These are phyloP conservation scores for Asterella californica DNA, from an alignment of 225 moss, liverwort and hornwort genomes.

Conservation along the genomic window DNA sequence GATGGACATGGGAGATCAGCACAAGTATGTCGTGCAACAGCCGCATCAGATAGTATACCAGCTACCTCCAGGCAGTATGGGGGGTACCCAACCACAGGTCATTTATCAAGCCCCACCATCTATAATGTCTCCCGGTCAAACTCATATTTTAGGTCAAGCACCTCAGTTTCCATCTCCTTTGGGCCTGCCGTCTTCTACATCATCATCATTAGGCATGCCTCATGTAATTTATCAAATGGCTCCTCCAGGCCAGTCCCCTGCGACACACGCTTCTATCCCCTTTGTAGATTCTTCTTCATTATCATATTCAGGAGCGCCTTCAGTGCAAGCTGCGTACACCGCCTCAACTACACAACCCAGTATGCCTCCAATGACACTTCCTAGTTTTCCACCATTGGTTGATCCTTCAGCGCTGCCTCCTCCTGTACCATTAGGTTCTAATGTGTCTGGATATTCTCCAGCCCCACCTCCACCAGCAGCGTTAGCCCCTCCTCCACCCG, in stretches of 20 bases:
- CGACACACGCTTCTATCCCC: slow-evolving; percentile 16
- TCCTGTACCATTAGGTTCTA: slow-evolving; percentile 37
- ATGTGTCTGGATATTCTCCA: slow-evolving; percentile 26
- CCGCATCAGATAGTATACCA: slow-evolving; percentile 51
- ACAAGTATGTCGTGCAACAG: slow-evolving; percentile 39
- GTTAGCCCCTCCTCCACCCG: slow-evolving; percentile 39
- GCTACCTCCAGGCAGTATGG: slow-evolving; percentile 44
- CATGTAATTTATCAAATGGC: slow-evolving; percentile 26
- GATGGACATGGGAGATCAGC: slow-evolving; percentile 44
- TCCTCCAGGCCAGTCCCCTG: slow-evolving; percentile 22
- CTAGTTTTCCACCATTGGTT: slow-evolving; percentile 22
- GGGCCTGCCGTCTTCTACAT: slow-evolving; percentile 14
- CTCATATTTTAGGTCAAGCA: slow-evolving; percentile 25
- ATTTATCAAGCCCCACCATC: slow-evolving; percentile 46
- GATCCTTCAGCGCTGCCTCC: slow-evolving; percentile 48
- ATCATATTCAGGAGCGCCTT: slow-evolving; percentile 14
- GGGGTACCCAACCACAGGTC: slow-evolving; percentile 44
- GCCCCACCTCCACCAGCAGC: slow-evolving; percentile 27
- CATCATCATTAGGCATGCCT: slow-evolving; percentile 30
- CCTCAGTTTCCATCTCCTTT: slow-evolving; percentile 25
- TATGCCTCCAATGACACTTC: slow-evolving; percentile 7
- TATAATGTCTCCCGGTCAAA: slow-evolving; percentile 23
- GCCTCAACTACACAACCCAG: slow-evolving; percentile 16
- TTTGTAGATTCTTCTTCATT: slow-evolving; percentile 18
- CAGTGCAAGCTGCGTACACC: slow-evolving; percentile 16